Evolutionary conservation across 2,329 filamentous ascomycete species (phyloP).

Genomic region (Paraconiothyrium brasiliense): DNA sequence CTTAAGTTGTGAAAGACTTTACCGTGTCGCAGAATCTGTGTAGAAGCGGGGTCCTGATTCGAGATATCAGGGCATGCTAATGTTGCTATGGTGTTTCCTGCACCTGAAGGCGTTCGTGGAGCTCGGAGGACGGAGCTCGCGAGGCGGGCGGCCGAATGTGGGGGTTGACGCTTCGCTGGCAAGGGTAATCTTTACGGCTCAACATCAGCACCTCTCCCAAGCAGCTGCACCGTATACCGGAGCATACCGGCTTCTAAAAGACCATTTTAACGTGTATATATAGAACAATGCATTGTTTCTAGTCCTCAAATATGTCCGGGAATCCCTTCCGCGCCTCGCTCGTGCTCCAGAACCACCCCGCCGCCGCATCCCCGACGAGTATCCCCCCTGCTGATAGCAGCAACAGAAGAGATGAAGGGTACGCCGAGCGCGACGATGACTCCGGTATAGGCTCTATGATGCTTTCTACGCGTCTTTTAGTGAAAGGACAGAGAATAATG

Average conservation of each 20-base stretch:
- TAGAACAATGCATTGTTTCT: constrained; percentile 52
- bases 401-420: constrained; percentile 32
- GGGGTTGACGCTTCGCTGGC: constrained; percentile 23
- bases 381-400: constrained; percentile 37
- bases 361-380: constrained; percentile 36
- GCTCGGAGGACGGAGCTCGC: constrained; percentile 6
- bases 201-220: constrained; percentile 21
- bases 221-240: constrained; percentile 17
- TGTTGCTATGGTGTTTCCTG: neutral
- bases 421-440: constrained; percentile 30
- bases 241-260: constrained; percentile 13
- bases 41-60: neutral
- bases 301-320: constrained; percentile 49
- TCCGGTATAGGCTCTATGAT: constrained; percentile 40
- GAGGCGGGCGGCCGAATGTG: constrained; percentile 11
- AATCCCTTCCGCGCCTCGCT: constrained; percentile 51
- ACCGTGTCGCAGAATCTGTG: neutral
- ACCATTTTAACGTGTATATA: constrained; percentile 45
- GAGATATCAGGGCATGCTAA: constrained; percentile 16
- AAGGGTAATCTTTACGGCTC: constrained; percentile 19
- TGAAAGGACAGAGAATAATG: constrained; percentile 45
- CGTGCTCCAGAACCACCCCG: constrained; percentile 34
- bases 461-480: constrained; percentile 27
- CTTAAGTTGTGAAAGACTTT: neutral
- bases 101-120: constrained; percentile 18